phyloP scores from a whole-genome alignment of 352 stramenopile genomes.

The Pythium rishiriense region DNA sequence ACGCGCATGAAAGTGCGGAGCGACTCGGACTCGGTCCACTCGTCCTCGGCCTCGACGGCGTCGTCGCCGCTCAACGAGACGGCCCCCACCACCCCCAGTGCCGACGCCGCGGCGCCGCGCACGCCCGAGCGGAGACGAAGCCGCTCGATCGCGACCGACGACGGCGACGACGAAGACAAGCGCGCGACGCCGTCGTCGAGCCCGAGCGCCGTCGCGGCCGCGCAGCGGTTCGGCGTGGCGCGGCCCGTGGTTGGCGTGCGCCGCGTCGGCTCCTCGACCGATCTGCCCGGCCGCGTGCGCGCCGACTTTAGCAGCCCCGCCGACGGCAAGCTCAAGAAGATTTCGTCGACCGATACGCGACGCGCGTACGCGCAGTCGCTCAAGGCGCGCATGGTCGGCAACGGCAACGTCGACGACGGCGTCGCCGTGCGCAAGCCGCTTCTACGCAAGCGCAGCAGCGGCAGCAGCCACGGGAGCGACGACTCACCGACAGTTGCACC shows the following conservation, averaged over 20 bases:
- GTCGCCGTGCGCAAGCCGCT: slow-evolving; percentile 22
- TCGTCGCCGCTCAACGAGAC: slow-evolving; percentile 34
- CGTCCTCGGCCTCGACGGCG: slow-evolving; percentile 22
- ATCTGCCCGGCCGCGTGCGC: slow-evolving; percentile 18
- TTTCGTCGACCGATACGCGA: slow-evolving; percentile 35
- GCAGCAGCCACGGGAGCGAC: slow-evolving; percentile 2
- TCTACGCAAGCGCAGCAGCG: slow-evolving; percentile 17
- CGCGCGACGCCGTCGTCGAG: background rate
- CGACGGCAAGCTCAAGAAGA: slow-evolving; percentile 25
- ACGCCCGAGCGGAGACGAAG: slow-evolving; percentile 5
- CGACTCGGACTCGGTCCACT: slow-evolving; percentile 33
- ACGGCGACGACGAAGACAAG: slow-evolving; percentile 10
- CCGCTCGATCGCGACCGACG: background rate
- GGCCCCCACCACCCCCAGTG: slow-evolving; percentile 1
- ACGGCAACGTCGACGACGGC: slow-evolving; percentile 32
- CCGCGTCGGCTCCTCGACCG: slow-evolving; percentile 19
- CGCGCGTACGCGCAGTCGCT: slow-evolving; percentile 37
- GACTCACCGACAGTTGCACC: background rate
- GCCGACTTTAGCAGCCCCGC: background rate
- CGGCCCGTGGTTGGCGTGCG: slow-evolving; percentile 18
- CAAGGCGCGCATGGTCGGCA: slow-evolving; percentile 33
- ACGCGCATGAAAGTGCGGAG: slow-evolving; percentile 32
- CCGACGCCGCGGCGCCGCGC: slow-evolving; percentile 16
- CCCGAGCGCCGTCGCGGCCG: slow-evolving; percentile 10
- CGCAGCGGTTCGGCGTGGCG: slow-evolving; percentile 25